These are phyloP conservation scores for Hemerocallis citrina DNA, from an alignment of 106 monocot genomes.

Conservation along the genomic window DNA sequence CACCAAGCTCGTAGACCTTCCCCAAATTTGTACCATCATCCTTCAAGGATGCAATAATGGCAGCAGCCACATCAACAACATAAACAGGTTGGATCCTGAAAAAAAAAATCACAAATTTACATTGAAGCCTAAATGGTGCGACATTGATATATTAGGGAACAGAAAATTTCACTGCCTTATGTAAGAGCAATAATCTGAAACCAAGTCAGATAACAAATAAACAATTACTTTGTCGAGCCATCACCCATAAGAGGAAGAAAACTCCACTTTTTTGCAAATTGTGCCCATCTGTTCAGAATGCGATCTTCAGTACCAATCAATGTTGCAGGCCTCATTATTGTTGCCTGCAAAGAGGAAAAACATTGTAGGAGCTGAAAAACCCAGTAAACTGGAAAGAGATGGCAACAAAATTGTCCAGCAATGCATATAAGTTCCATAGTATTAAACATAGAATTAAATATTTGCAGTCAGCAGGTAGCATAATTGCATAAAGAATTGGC, in stretches of 20 bases:
- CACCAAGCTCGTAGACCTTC: slow-evolving; percentile 89
- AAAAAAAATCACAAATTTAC: slow-evolving; percentile 9
- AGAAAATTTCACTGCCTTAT: not conserved
- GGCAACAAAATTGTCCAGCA: not conserved
- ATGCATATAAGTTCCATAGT: too few species aligned
- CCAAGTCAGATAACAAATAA: not conserved
- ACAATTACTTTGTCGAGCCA: slow-evolving; percentile 81
- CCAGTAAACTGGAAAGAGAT: slow-evolving; percentile 1
- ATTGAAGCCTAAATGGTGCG: not conserved
- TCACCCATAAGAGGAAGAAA: slow-evolving; percentile 85
- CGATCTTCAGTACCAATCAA: slow-evolving; percentile 97
- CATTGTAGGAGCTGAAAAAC: not conserved
- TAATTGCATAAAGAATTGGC: too few species aligned
- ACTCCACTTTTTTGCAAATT: slow-evolving; percentile 78
- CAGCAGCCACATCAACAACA: slow-evolving; percentile 92
- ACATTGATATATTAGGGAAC: not conserved
- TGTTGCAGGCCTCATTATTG: slow-evolving; percentile 71
- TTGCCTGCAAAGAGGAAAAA: slow-evolving; percentile 47
- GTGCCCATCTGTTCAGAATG: slow-evolving; percentile 93
- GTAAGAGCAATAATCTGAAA: slow-evolving; percentile 10
- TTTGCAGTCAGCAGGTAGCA: too few species aligned
- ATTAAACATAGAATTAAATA: too few species aligned
- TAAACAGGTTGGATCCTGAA: slow-evolving; percentile 95
- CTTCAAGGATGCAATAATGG: slow-evolving; percentile 78
- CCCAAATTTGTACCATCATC: slow-evolving; percentile 90